Evolutionary conservation across 2,329 filamentous ascomycete species (phyloP).

Genomic region (Chaetomium sp.): DNA sequence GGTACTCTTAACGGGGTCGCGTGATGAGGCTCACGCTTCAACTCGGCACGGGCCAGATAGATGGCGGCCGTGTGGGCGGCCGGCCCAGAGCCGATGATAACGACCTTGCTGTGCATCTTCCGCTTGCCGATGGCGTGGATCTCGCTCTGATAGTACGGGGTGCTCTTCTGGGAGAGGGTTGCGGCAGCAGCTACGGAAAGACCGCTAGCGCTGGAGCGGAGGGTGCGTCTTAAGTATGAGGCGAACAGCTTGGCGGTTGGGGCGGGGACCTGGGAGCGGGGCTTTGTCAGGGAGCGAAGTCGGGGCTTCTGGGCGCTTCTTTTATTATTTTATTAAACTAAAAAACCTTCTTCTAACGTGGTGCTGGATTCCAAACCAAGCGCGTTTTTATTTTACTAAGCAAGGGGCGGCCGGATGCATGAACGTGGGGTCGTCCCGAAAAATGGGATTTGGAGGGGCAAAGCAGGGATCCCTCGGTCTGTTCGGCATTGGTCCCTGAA

Average conservation of each 20-base stretch:
- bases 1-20: not conserved
- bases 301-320: conserved; percentile 4
- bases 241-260: conserved; percentile 86
- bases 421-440: conserved; percentile 25
- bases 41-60: conserved; percentile 90
- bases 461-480: conserved; percentile 4
- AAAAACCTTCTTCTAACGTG: conserved; percentile 10
- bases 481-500: conserved; percentile 1
- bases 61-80: conserved; percentile 97
- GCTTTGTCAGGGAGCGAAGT: conserved; percentile 12
- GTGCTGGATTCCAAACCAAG: conserved; percentile 23
- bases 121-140: conserved; percentile 47
- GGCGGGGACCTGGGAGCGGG: conserved; percentile 20
- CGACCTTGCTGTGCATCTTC: conserved; percentile 90
- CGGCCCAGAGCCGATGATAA: conserved; percentile 93
- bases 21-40: conserved; percentile 66
- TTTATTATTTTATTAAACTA: conserved; percentile 2
- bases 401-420: conserved; percentile 14
- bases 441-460: conserved; percentile 23
- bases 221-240: conserved; percentile 73
- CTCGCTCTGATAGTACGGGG: conserved; percentile 38
- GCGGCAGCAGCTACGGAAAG: conserved; percentile 73
- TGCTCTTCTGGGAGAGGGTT: conserved; percentile 59
- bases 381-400: conserved; percentile 32
- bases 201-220: conserved; percentile 73